These are phyloP conservation scores for Fragaria ananassa DNA, from an alignment of 306 rosid genomes.

Conservation along the genomic window DNA sequence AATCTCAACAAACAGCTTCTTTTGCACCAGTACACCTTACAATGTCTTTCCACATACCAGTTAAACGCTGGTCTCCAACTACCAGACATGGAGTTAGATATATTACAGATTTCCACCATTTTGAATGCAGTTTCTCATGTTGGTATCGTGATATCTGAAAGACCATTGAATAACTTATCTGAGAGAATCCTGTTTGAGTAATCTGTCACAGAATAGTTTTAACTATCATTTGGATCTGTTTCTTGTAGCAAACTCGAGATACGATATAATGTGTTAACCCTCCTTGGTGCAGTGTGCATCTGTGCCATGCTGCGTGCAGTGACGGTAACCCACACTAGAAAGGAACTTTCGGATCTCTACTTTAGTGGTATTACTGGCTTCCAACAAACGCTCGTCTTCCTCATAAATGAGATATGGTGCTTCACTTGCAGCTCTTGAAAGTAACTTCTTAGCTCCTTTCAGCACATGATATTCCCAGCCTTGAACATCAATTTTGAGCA, in stretches of 20 bases:
- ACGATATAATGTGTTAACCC: constrained; percentile 29
- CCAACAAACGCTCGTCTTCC: constrained; percentile 83
- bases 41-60: background rate
- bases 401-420: constrained; percentile 96
- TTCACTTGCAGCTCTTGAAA: constrained; percentile 72
- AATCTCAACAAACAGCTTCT: constrained; percentile 4
- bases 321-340: constrained; percentile 62
- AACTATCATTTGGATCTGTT: constrained; percentile 21
- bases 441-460: constrained; percentile 73
- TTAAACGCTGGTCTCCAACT: background rate
- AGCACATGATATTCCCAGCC: constrained; percentile 99
- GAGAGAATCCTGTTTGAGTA: background rate
- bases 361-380: constrained; percentile 84
- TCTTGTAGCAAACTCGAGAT: constrained; percentile 16
- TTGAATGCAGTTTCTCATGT: background rate
- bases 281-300: constrained; percentile 93
- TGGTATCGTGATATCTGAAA: background rate
- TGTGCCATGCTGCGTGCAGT: constrained; percentile 80
- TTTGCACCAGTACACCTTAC: background rate
- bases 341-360: constrained; percentile 76
- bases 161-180: constrained; percentile 17
- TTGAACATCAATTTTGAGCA: constrained; percentile 91
- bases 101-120: background rate
- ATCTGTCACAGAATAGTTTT: background rate
- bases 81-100: background rate